phyloP scores from a whole-genome alignment of 164 flowering plant species.

The Berberis thunbergii region DNA sequence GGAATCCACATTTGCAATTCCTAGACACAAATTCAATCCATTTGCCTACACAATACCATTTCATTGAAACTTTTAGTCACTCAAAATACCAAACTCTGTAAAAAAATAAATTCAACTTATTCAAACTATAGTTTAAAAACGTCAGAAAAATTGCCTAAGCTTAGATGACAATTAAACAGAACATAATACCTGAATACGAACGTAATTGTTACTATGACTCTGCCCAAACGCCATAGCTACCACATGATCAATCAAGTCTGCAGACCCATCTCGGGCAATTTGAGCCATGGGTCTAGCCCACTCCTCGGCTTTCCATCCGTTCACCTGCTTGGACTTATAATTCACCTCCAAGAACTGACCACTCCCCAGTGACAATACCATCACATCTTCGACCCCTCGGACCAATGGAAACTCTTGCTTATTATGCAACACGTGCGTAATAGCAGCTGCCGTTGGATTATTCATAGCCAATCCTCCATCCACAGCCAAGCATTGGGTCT shows the following conservation, averaged over 20 bases:
- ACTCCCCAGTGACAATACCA: conserved; percentile 73
- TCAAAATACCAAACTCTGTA: no score
- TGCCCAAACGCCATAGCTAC: conserved; percentile 89
- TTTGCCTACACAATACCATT: conserved; percentile 39
- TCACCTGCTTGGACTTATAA: conserved; percentile 53
- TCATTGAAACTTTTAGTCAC: no score
- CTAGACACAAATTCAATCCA: conserved; percentile 45
- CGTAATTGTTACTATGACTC: conserved; percentile 57
- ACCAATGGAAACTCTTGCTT: conserved; percentile 95
- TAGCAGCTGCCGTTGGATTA: conserved; percentile 91
- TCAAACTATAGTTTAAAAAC: no score
- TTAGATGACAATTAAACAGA: no score
- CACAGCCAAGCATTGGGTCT: conserved; percentile 62
- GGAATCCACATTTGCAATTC: conserved; percentile 52
- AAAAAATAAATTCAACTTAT: no score
- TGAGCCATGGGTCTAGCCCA: conserved; percentile 82
- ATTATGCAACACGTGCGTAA: conserved; percentile 95
- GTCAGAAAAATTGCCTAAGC: no score
- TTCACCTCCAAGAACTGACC: conserved; percentile 59
- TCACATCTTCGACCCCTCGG: conserved; percentile 82
- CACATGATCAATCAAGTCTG: conserved; percentile 83
- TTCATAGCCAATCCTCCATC: conserved; percentile 88
- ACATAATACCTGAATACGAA: conserved; percentile 64
- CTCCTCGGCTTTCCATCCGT: conserved; percentile 61
- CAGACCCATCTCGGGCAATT: conserved; percentile 67